Percentiles rank a stretch among this genome's conserved stretches.
Conservation (phyloP, 305 asterid genomes). For the Coffea humblotiana region DNA sequence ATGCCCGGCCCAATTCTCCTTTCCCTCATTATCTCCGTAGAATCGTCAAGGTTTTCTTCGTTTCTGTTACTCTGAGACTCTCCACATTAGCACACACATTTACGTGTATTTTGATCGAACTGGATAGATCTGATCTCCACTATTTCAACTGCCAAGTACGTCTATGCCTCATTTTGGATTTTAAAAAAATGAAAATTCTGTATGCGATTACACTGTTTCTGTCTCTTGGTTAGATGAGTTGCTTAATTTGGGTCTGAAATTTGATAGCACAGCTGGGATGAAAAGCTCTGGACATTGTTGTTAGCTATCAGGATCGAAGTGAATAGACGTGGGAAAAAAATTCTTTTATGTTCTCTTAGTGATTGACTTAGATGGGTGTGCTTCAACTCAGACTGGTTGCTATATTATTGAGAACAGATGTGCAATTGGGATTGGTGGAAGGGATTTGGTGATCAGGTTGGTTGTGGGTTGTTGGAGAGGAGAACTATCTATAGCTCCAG, state of each 20-base stretch:
- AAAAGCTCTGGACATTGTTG: background rate
- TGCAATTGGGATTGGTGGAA: background rate
- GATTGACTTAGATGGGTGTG: background rate
- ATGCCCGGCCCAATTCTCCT: constrained; percentile 61
- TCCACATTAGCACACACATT: background rate
- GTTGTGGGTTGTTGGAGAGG: background rate
- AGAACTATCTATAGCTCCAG: background rate
- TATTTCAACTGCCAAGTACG: background rate
- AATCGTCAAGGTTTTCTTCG: constrained; percentile 70
- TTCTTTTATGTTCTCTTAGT: background rate
- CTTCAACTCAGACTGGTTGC: background rate
- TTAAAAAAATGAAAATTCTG: background rate
- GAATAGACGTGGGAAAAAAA: background rate
- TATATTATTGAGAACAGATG: background rate
- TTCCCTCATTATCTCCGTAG: constrained; percentile 90
- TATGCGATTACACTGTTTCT: background rate
- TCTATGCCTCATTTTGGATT: too few relatives aligned
- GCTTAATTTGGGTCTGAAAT: background rate
- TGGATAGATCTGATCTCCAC: constrained; percentile 27
- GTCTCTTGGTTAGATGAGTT: background rate
- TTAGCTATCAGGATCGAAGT: background rate
- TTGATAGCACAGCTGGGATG: background rate
- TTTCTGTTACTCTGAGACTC: background rate
- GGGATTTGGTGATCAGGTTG: background rate
- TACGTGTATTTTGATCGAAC: background rate